These are phyloP conservation scores for Aspergillus nidulans DNA, from an alignment of 495 filamentous ascomycete genomes.

Conservation along the genomic window DNA sequence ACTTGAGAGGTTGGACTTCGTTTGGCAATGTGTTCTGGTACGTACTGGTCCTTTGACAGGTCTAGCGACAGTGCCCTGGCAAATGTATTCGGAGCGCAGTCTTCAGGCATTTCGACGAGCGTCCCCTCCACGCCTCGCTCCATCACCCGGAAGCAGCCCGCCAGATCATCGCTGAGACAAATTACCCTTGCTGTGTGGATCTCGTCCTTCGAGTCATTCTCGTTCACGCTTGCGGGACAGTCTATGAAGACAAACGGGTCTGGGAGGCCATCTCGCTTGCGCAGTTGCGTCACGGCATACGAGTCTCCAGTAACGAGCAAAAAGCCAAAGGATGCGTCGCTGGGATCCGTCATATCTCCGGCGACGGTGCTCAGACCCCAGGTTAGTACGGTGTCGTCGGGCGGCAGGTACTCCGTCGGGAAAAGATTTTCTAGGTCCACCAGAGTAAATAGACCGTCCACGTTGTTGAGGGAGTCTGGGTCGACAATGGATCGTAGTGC, in stretches of 20 bases:
- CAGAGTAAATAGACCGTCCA: background rate
- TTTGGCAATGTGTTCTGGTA: background rate
- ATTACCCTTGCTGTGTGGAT: background rate
- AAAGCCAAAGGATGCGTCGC: background rate
- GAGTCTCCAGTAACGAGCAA: background rate
- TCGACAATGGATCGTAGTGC: background rate
- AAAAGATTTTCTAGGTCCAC: background rate
- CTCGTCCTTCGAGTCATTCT: background rate
- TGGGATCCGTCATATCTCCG: background rate
- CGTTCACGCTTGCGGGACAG: background rate
- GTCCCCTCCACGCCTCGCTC: constrained; percentile 8
- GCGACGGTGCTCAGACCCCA: background rate
- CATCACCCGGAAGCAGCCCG: background rate
- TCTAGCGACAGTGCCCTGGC: background rate
- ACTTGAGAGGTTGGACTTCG: constrained; percentile 2
- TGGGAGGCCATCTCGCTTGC: background rate
- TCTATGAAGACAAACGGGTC: background rate
- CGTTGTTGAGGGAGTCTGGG: background rate
- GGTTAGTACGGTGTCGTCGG: background rate
- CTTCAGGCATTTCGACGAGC: constrained; percentile 5
- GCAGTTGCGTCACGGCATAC: background rate
- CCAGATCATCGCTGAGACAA: background rate
- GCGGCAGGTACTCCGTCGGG: background rate
- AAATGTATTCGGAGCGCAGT: constrained; percentile 5
- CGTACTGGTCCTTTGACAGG: constrained; percentile 1